phyloP scores from a whole-genome alignment of 2,329 filamentous ascomycete genomes.

The Pestalotiopsis sp. region DNA sequence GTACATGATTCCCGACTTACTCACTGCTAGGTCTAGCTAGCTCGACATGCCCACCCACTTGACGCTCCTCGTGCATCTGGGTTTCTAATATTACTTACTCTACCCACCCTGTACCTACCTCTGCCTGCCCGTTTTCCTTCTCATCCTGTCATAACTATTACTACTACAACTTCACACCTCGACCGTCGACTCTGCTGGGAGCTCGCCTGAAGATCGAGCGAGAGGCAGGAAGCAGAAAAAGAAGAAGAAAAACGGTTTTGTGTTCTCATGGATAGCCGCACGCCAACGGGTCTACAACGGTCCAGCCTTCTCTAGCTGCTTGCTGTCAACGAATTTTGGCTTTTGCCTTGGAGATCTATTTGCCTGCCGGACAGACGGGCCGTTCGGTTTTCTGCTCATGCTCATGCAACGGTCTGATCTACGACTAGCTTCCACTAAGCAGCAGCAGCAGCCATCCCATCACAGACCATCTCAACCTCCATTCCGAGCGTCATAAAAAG shows the following conservation, averaged over 20 bases:
- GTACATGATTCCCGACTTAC: background rate
- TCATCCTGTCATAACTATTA: background rate
- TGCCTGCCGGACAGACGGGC: background rate
- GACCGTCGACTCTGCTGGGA: conserved; percentile 2
- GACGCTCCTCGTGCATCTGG: background rate
- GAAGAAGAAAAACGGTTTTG: too few species aligned
- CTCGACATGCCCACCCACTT: background rate
- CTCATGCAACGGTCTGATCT: conserved; percentile 31
- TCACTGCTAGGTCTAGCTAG: background rate
- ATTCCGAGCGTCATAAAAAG: conserved; percentile 24
- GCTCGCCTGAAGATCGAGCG: conserved; percentile 17
- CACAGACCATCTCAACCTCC: conserved; percentile 25
- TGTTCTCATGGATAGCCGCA: background rate
- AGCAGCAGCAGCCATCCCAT: conserved; percentile 22
- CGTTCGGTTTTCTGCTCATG: conserved; percentile 17
- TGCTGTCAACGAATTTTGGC: too few species aligned
- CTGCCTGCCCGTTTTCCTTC: background rate
- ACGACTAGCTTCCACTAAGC: conserved; percentile 13
- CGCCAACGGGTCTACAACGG: background rate
- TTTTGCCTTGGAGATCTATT: background rate
- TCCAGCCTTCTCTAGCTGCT: background rate
- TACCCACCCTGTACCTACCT: background rate
- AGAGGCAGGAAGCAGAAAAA: conserved; percentile 10
- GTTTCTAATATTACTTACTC: conserved; percentile 13
- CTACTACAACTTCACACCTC: conserved; percentile 3